phyloP scores from a whole-genome alignment of 73 alveolate genomes.

The Tetrahymena malaccensis region DNA sequence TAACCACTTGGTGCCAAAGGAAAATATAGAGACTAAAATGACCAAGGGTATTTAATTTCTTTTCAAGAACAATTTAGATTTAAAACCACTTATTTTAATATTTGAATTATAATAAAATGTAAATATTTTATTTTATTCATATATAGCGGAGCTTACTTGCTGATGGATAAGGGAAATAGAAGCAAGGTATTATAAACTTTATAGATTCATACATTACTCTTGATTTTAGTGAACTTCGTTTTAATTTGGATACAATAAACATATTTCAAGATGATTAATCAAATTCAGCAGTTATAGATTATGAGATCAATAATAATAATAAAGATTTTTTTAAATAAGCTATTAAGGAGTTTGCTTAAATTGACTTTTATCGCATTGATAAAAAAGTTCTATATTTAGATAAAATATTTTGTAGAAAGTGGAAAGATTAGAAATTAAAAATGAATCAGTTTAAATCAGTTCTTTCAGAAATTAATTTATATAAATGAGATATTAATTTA shows the following conservation, averaged over 20 bases:
- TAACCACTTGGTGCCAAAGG: neutral
- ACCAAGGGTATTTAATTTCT: neutral
- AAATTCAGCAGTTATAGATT: neutral
- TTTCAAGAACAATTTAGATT: neutral
- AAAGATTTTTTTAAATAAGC: neutral
- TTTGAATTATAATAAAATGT: neutral
- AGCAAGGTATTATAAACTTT: neutral
- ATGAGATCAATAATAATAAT: neutral
- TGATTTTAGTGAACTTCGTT: neutral
- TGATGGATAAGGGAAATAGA: neutral
- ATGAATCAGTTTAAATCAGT: neutral
- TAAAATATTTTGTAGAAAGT: too few species aligned
- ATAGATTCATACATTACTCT: neutral
- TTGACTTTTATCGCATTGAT: neutral
- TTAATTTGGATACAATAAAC: neutral
- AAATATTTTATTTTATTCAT: neutral
- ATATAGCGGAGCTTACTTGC: neutral
- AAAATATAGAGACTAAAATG: neutral
- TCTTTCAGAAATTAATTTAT: neutral
- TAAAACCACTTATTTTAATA: neutral
- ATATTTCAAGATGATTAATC: neutral
- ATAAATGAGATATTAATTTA: neutral
- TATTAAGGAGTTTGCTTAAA: neutral
- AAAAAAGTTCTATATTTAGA: too few species aligned
- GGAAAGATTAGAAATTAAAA: neutral